phyloP scores from a whole-genome alignment of 2,329 filamentous ascomycete genomes.

The Plectosphaerella cucumerina region DNA sequence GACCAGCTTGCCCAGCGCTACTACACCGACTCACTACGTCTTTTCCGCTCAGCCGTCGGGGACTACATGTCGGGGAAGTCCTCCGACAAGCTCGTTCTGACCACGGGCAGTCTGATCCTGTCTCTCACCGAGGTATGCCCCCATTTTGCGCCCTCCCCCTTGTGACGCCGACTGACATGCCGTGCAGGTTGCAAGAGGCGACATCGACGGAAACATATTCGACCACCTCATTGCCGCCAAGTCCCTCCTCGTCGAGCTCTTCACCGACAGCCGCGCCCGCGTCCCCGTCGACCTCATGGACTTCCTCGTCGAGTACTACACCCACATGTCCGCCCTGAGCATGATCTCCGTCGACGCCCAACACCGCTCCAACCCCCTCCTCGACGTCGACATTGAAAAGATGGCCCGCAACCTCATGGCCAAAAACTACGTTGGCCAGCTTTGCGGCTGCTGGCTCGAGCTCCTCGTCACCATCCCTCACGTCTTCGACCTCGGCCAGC shows the following conservation, averaged over 20 bases:
- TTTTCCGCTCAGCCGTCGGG: constrained; percentile 28
- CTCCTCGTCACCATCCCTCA: constrained; percentile 30
- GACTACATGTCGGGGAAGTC: constrained; percentile 21
- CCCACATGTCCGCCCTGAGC: constrained; percentile 40
- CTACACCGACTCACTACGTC: constrained; percentile 28
- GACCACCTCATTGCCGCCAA: constrained; percentile 40
- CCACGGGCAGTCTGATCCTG: constrained; percentile 39
- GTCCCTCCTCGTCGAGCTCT: constrained; percentile 31
- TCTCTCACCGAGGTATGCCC: constrained; percentile 39
- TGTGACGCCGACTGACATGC: neutral
- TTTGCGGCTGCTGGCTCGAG: constrained; percentile 35
- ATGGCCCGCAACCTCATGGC: constrained; percentile 22
- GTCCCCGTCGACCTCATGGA: constrained; percentile 32
- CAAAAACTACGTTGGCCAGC: constrained; percentile 27
- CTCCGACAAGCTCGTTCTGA: constrained; percentile 25
- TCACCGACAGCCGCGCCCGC: constrained; percentile 24
- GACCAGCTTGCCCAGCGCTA: constrained; percentile 29
- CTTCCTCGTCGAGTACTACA: constrained; percentile 44
- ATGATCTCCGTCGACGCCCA: constrained; percentile 38
- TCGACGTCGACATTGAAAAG: constrained; percentile 24
- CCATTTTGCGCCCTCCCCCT: neutral
- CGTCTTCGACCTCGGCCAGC: constrained; percentile 37
- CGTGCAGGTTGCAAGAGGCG: constrained; percentile 33
- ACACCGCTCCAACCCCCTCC: constrained; percentile 21
- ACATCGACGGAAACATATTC: constrained; percentile 39